Evolutionary conservation across 2,329 filamentous ascomycete genomes (phyloP), one percentile per base, ranked within the genome.

Genomic region (Purpureocillium lavendulum): DNA sequence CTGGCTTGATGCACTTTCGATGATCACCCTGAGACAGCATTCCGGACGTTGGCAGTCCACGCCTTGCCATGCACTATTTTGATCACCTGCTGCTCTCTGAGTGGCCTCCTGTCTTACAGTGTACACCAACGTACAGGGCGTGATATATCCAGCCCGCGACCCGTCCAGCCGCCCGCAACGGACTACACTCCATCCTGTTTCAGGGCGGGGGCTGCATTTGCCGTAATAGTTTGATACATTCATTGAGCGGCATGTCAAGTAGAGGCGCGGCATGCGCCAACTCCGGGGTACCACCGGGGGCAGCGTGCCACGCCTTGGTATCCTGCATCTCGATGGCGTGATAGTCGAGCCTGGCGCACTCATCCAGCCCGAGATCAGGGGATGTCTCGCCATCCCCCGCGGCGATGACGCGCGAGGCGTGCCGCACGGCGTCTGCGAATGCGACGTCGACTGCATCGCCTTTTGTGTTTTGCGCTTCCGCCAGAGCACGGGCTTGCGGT

Each of bases 331-430:
- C 39, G 10, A 51, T 51, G 36, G 47, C 47, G 34, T 48, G 36
- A 35, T 50, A 47, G 21, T 53, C 50, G 29, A 39, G 35, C 29
- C 42, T 45, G 2, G 46, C 43, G 32, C 48, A 51, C 16, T 48
- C 45, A 12, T 44, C 40, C 24, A 47, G 31, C 31, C 41, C 38
- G 15, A 39, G 15, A 18, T 46, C 40, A 4, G 35, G 12, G 9
- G 16, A 12, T 6, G 24, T 13, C 11, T 45, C 37, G 30, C 30
- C 40, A 32, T 41, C 34, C 4, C 32, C 4, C 2, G 36, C 15
- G 12, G 39, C 18, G n/a, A 43, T 44, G 32, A 42, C 40, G 21
- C 16, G 28, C n/a, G 35, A 29, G 11, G 45, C 40, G 12, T 26
- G 43, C 32, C 30, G 18, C 16, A 46, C n/a, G 2, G 50, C 45